A percentile compares a stretch with the other conserved stretches of the same genome.
These are phyloP conservation scores for Ustilago loliicola DNA, from an alignment of 1,284 basidiomycete genomes.

Conservation along the genomic window DNA sequence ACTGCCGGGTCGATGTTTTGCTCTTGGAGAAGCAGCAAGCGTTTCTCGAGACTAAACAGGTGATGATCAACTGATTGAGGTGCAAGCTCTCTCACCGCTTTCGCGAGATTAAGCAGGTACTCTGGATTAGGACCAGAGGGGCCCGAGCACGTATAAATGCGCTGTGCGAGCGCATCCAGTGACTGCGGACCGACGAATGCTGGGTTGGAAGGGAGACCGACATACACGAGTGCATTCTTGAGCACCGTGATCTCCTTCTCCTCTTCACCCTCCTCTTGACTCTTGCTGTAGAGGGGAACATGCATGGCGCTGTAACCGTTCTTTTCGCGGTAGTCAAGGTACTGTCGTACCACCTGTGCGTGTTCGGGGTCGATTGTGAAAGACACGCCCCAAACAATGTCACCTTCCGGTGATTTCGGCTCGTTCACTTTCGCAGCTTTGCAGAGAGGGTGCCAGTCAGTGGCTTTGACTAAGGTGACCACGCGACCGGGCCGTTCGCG, in stretches of 20 bases:
- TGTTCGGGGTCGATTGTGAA: constrained; percentile 85
- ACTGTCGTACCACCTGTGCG: constrained; percentile 81
- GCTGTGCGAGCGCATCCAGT: constrained; percentile 77
- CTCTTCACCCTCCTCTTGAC: constrained; percentile 72
- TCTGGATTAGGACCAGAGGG: constrained; percentile 88
- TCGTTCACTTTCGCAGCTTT: constrained; percentile 75
- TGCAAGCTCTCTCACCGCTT: constrained; percentile 78
- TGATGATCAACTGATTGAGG: constrained; percentile 83
- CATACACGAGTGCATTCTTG: constrained; percentile 78
- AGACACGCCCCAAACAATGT: constrained; percentile 84
- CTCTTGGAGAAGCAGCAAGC: constrained; percentile 48
- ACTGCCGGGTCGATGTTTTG: constrained; percentile 30
- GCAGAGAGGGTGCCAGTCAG: constrained; percentile 77
- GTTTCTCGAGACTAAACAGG: constrained; percentile 80
- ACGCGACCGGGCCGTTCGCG: constrained; percentile 77
- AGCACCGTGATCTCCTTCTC: constrained; percentile 71
- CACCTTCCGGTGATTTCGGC: constrained; percentile 58
- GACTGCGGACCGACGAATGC: constrained; percentile 86
- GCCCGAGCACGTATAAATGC: constrained; percentile 81
- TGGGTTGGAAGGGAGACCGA: constrained; percentile 81
- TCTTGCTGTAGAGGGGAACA: constrained; percentile 71
- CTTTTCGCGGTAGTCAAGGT: constrained; percentile 88
- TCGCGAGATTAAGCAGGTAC: constrained; percentile 81
- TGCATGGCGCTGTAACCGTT: constrained; percentile 71
- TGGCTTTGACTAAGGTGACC: constrained; percentile 85